These are phyloP conservation scores for Thinopyrum elongatum DNA, from an alignment of 176 grass and related monocot species.

Conservation along the genomic window DNA sequence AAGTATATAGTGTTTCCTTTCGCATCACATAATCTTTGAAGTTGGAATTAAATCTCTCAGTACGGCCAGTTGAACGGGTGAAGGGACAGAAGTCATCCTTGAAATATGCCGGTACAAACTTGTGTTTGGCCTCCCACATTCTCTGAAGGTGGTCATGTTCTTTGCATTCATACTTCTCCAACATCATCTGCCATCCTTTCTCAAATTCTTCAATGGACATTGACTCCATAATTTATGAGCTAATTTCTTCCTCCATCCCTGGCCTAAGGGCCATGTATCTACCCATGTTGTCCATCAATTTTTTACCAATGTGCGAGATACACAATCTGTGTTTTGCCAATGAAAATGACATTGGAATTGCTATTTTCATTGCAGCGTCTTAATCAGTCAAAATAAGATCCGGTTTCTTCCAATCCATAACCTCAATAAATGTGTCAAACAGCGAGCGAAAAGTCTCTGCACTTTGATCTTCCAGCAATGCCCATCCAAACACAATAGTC, in stretches of 20 bases:
- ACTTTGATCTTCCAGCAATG: too few relatives aligned
- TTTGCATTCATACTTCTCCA: background rate
- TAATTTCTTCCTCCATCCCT: background rate
- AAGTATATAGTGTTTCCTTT: too few relatives aligned
- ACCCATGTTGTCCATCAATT: background rate
- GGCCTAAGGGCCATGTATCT: background rate
- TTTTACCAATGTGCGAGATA: background rate
- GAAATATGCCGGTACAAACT: too few relatives aligned
- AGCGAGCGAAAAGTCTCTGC: too few relatives aligned
- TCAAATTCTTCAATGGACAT: background rate
- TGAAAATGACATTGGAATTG: background rate
- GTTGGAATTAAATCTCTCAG: too few relatives aligned
- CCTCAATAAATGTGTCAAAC: too few relatives aligned
- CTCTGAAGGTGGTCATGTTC: background rate
- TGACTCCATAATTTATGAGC: background rate
- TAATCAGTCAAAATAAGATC: background rate
- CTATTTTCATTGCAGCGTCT: background rate
- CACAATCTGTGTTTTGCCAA: background rate
- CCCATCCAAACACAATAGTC: too few relatives aligned
- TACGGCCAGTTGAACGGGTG: too few relatives aligned
- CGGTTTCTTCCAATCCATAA: too few relatives aligned
- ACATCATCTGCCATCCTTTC: background rate
- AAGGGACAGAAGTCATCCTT: too few relatives aligned
- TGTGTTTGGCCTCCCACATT: too few relatives aligned
- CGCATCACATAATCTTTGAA: too few relatives aligned